Percentiles rank a stretch among this genome's conserved stretches.
Evolutionary conservation across 139 green algal species (phyloP).

Genomic region (Chlamydomonas asymmetrica): DNA sequence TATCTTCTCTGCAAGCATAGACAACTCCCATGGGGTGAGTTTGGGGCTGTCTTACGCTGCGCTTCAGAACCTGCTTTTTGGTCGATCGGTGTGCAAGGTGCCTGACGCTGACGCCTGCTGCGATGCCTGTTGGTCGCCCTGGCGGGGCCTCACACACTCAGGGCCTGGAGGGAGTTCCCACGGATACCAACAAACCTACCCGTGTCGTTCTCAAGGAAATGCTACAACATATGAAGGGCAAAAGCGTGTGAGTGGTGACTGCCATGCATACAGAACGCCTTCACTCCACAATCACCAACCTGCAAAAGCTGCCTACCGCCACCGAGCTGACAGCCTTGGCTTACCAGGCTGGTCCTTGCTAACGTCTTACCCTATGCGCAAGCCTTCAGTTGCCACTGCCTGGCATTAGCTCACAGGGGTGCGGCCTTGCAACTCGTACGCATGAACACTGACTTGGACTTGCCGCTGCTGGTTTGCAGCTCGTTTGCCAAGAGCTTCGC

Average conservation of each 20-base stretch:
- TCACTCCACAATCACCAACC: background rate
- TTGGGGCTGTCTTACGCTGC: background rate
- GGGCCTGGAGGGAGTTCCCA: conserved; percentile 33
- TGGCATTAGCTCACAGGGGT: background rate
- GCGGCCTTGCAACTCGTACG: too few species aligned
- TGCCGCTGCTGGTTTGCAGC: conserved; percentile 29
- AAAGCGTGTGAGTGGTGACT: conserved; percentile 43
- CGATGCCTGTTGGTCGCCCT: background rate
- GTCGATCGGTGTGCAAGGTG: background rate
- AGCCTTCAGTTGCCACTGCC: background rate
- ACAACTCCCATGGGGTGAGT: conserved; percentile 48
- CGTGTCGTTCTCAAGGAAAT: conserved; percentile 55
- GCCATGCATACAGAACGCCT: background rate
- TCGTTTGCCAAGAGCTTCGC: conserved; percentile 94
- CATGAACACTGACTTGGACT: background rate
- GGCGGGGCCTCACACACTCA: background rate
- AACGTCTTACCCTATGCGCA: background rate
- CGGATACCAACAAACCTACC: conserved; percentile 37
- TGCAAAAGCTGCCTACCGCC: background rate
- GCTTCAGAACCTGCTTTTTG: background rate
- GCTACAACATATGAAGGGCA: conserved; percentile 48
- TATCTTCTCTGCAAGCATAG: conserved; percentile 83
- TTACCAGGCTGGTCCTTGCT: background rate
- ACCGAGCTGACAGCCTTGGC: background rate
- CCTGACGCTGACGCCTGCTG: background rate